Base-by-base conservation (phyloP, 78 protist species). In the Cavenderia fasciculata region DNA sequence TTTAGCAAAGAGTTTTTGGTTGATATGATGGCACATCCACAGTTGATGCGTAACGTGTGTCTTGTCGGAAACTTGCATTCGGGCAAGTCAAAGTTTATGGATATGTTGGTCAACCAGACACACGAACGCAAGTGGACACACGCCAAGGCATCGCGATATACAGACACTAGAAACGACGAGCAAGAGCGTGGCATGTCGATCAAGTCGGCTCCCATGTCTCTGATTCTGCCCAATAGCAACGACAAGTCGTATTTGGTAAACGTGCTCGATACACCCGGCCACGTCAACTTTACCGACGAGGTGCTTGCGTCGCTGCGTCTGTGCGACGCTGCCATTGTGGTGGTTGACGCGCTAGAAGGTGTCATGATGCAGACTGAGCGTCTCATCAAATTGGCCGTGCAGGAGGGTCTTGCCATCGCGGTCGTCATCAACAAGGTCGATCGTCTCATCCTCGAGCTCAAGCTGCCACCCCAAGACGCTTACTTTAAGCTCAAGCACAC, bases 181-280 rank as follows among this genome's bases (percentile, higher is more conserved):
- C 99, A 97, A 59, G 86, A 82, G 43, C 73, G 99, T 19, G 94
- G 87, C 7, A 18, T 98, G 31, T 54, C 94, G 38, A 95, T 99
- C 62, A 98, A 98, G 77, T 21, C 97, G 7, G 59, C 79, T 16
- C 99, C 99, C 14, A 89, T 98, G 93, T 85, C 98, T 8, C 85
- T 98, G 12, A 57, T 99, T 23, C 40, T 99, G 70, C 97, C 86
- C 29, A 71, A 92, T 34, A 21, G 72, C 59, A 73, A 46, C 2
- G 98, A 89, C 23, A 97, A 97, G 66, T 57, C 85, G 8, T 97
- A 95, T 77, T 73, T 97, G 21, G 41, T 97, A 44, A 95, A 98
- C 94, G n/a, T 98, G 18, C 61, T 99, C 52, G 99, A 99, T 96
- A 98, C 99, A 4, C 99, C 99, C 19, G 99, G 99, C 4, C 98